A percentile compares a stretch with the other conserved stretches of the same genome.
Evolutionary conservation across 495 filamentous ascomycete species (phyloP).

Genomic region (Xylaria bambusicola): DNA sequence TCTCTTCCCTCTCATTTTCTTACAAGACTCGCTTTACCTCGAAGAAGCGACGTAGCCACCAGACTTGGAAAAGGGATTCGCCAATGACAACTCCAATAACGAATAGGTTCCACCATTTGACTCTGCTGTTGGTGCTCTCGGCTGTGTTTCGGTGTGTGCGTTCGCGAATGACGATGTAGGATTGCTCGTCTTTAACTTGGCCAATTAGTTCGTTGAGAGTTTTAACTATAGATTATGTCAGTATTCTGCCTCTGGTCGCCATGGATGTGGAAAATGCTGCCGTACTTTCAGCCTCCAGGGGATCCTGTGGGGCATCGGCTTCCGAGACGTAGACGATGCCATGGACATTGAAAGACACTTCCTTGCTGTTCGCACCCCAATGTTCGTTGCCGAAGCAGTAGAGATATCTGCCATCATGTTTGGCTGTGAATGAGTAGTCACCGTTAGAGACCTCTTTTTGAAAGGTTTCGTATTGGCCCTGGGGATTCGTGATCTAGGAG

Average conservation of each 20-base stretch:
- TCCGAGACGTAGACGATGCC: slow-evolving; percentile 97
- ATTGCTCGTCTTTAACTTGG: slow-evolving; percentile 95
- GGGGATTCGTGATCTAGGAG: slow-evolving; percentile 81
- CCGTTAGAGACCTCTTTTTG: slow-evolving; percentile 81
- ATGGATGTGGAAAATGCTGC: neutral
- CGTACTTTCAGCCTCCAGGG: slow-evolving; percentile 84
- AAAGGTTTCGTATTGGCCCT: slow-evolving; percentile 69
- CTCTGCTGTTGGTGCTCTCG: slow-evolving; percentile 93
- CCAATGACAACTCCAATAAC: slow-evolving; percentile 87
- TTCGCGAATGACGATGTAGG: slow-evolving; percentile 94
- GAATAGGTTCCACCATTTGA: slow-evolving; percentile 99
- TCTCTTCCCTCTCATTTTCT: slow-evolving; percentile 19
- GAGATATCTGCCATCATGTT: slow-evolving; percentile 80
- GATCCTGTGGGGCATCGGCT: slow-evolving; percentile 78
- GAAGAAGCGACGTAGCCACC: slow-evolving; percentile 99
- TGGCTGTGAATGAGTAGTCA: slow-evolving; percentile 88
- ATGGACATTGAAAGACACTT: slow-evolving; percentile 98
- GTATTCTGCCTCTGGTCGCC: neutral
- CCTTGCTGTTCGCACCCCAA: slow-evolving; percentile 88
- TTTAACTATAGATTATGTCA: slow-evolving; percentile 61
- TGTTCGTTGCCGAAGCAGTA: slow-evolving; percentile 99
- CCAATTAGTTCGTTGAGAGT: slow-evolving; percentile 79
- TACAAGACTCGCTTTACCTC: slow-evolving; percentile 65
- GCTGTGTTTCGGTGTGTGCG: slow-evolving; percentile 96
- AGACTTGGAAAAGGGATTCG: slow-evolving; percentile 96